Base-by-base conservation (phyloP, 768 basidiomycete species). In the Cyathus striatus region DNA sequence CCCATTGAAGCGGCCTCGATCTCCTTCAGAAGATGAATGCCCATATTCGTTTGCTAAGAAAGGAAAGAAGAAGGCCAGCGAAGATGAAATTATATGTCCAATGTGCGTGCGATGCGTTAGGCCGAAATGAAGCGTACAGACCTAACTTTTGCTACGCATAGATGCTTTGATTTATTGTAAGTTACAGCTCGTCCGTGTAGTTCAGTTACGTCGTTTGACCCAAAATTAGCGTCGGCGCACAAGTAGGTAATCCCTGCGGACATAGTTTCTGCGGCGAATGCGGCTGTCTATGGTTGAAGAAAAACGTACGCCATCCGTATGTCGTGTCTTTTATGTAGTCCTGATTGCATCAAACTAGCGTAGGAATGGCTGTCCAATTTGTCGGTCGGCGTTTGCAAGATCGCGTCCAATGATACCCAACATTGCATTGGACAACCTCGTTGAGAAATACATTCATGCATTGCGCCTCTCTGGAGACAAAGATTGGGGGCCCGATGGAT, bases 211-310 rank as follows among this genome's bases (percentile, higher is more conserved):
- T 32, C 16, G 21, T 13, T 14, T 17, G 24, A 24, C 1, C 27
- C 27, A 45, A 23, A 9, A 20, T 24, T 20, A 86, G 86, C 42
- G 81, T 75, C 24, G 75, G 71, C 23, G 68, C 83, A 3, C 79
- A 87, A 54, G 47, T 79, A 21, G 70, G 75, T 18, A 84, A 79
- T 53, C 83, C 86, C 2, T 89, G 86, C 51, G 86, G 86, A 10
- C 86, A 89, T 54, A 79, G 76, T 20, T 75, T 74, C 46, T 89
- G 86, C 45, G 86, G 81, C 6, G 70, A 76, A 32, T 89, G 86
- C 53, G 76, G 75, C 9, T 69, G 73, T 61, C 59, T 66, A 44
- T 88, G 85, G 85, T 63, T 78, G 41, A 51, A 54, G 30, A 67
- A 71, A 52, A 77, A 74, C 43, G 83, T 82, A 45, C 34, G 73